Base-by-base conservation (phyloP, 345 rosid genomes). In the Boechera retrofracta region DNA sequence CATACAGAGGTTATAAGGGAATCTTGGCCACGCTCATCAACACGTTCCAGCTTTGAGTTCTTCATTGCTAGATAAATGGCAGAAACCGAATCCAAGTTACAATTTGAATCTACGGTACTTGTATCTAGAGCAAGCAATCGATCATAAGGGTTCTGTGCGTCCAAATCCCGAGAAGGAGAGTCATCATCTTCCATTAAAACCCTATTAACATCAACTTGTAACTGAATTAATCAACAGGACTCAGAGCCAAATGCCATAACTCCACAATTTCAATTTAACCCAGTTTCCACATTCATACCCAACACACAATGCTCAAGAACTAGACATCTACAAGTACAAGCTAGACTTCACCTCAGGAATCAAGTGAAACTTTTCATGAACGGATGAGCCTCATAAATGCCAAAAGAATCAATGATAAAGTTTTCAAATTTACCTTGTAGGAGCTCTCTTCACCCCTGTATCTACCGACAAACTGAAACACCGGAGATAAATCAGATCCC, bases 41-140 rank as follows among this genome's bases (percentile, higher is more conserved):
- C 82, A 73, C 97, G 91, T 82, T 92, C 98, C 79, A 95, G 89
- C 87, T 89, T 91, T 10, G 98, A 91, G 85, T 86, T 93, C 80
- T 89, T 95, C 98, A 95, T 91, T 31, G 99, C 97, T 79, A 89
- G 87, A 84, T 93, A 92, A 82, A 95, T 92, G 31, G 99, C 91
- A 56, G 99, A 92, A 71, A 89, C 97, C 44, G 85, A 67, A 82
- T 86, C 96, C 83, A 75, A 81, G 81, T 77, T 80, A 78, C 66
- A 35, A 47, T 75, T 60, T 77, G 86, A 72, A 80, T 71, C 76
- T 33, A 73, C 71, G 60, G 83, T 64, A 81, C 67, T 79, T 53
- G 80, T 26, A 77, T 79, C 89, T 7, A 77, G 61, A 62, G 67
- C 65, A 81, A 84, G 81, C 84, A 83, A 71, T 75, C 78, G 68